Percentiles rank a stretch among this genome's conserved stretches.
Conservation (phyloP, 306 rosid genomes). For the Medicago truncatula region MtrunA17r5.0-ANR NC_053044.1:36381501-36382000, state of each 20-base stretch:
- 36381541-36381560: conserved; percentile 37
- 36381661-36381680: conserved; percentile 74
- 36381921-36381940: conserved; percentile 20
- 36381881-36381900: conserved; percentile 17
- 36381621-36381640: conserved; percentile 76
- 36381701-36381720: conserved; percentile 72
- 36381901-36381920: neutral
- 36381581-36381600: conserved; percentile 94
- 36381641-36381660: conserved; percentile 97
- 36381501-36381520: neutral
- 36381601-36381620: conserved; percentile 82
- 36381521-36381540: conserved; percentile 27
- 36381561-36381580: conserved; percentile 99
- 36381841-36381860: conserved; percentile 54
- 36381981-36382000: neutral
- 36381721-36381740: conserved; percentile 56
- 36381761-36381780: conserved; percentile 51
- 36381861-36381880: conserved; percentile 48
- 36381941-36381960: neutral
- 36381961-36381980: neutral
- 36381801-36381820: conserved; percentile 37
- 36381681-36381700: conserved; percentile 95
- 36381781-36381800: conserved; percentile 44
- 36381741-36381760: conserved; percentile 40
- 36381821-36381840: conserved; percentile 57